phyloP scores from a whole-genome alignment of 2,329 filamentous ascomycete species.

The Gyromitra esculenta region DNA sequence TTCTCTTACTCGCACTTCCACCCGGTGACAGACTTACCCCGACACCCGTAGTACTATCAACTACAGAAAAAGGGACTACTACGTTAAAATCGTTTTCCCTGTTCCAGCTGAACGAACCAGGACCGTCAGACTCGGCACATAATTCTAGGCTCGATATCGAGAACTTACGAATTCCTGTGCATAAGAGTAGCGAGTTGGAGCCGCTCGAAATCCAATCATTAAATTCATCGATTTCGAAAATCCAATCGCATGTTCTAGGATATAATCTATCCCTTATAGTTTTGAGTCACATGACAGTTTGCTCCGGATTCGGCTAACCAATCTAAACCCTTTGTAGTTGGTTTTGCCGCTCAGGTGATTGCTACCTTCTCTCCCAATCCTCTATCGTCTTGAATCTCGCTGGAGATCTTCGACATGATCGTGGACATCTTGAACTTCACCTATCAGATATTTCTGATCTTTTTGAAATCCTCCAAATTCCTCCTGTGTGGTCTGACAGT shows the following conservation, averaged over 20 bases:
- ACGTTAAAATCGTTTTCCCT: slow-evolving; percentile 33
- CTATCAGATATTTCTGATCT: background rate
- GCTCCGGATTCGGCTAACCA: background rate
- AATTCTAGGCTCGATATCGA: background rate
- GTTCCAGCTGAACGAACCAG: slow-evolving; percentile 18
- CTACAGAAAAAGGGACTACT: background rate
- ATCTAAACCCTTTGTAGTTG: background rate
- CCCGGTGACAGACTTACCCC: no score
- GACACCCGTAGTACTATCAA: no score
- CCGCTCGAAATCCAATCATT: background rate
- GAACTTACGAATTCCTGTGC: slow-evolving; percentile 17
- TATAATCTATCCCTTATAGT: background rate
- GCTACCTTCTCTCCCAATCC: background rate
- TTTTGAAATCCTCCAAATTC: background rate
- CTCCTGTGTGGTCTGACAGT: background rate
- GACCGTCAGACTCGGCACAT: background rate
- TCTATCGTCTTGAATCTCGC: background rate
- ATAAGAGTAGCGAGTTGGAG: background rate
- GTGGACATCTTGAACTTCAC: background rate
- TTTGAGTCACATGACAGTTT: background rate
- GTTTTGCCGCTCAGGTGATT: background rate
- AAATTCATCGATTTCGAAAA: slow-evolving; percentile 11
- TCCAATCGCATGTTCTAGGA: background rate
- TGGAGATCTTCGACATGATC: background rate
- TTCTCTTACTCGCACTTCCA: no score